Evolutionary conservation across 306 rosid genomes (phyloP), one percentile per base, ranked within the genome.

Genomic region (Prunus armeniaca): DNA sequence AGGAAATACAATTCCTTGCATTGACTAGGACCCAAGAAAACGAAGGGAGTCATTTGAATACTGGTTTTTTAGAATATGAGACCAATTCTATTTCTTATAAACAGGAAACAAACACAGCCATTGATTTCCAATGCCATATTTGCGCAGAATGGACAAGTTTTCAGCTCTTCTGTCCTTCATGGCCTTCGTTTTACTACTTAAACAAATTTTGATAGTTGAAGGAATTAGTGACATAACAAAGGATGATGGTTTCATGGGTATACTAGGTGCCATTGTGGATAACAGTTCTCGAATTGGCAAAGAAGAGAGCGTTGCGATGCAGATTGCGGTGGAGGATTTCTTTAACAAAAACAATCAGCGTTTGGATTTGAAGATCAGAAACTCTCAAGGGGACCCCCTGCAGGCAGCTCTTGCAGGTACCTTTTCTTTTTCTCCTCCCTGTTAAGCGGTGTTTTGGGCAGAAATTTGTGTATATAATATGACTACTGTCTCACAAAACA

Each of bases 221-320:
- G 47, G 69, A 32, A 17, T 46, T 32, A 32, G 47, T 9, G 49
- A 64, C 24, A 64, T 4, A 64, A 17, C 1, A 3, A 64, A 32
- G 69, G 47, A 64, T 12, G 25, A 34, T 17, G 19, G 15, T 64
- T 18, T 32, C 15, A 11, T 30, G 8, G 69, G 69, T 12, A 18
- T 30, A 20, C 12, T 79, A 22, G 65, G 79, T 7, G 79, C 70
- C 41, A 69, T 74, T 67, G 18, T 80, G 28, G 75, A 67, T 10
- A 2, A 9, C 12, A 12, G 51, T 10, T 56, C 71, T 27, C 67
- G 30, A 67, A 49, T 49, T 18, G 83, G 83, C 14, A 58, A 65
- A 49, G 30, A 74, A 60, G 57, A 56, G 46, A 58, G 27, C 17
- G 57, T 80, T 5, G 83, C 70, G 0, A 71, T 80, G 41, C 25